phyloP scores from a whole-genome alignment of 129 eudicot genomes.

The Tagetes patula region DNA sequence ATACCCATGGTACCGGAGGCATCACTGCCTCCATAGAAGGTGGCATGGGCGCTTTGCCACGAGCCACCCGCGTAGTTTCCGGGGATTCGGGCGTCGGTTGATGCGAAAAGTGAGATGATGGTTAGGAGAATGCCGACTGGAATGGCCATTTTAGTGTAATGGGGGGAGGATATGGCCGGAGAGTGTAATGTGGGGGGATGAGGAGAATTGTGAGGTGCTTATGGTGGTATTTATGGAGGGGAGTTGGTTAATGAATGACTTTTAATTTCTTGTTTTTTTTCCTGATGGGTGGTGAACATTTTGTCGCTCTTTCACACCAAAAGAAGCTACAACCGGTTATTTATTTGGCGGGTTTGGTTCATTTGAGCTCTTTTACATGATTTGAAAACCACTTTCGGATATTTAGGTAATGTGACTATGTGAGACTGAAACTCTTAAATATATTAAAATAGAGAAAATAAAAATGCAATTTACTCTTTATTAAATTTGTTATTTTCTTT shows the following conservation, averaged over 20 bases:
- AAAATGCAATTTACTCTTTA: no score
- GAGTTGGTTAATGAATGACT: conserved; percentile 3
- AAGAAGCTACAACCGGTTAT: neutral
- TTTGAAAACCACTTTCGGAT: no score
- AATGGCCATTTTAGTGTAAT: conserved; percentile 32
- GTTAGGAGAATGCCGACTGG: conserved; percentile 19
- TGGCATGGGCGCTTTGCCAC: conserved; percentile 73
- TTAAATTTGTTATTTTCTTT: no score
- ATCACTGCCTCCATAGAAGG: conserved; percentile 85
- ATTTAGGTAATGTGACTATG: no score
- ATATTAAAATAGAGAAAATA: no score
- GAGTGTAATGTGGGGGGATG: conserved; percentile 25
- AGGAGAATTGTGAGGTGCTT: conserved; percentile 28
- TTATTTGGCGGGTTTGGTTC: neutral
- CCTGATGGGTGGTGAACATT: neutral
- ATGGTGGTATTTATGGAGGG: conserved; percentile 42
- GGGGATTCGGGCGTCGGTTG: conserved; percentile 46
- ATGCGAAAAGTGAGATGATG: conserved; percentile 26
- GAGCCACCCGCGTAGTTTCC: conserved; percentile 61
- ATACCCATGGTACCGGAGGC: conserved; percentile 96
- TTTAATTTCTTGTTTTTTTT: neutral
- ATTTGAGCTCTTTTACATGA: no score
- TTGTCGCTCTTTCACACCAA: neutral
- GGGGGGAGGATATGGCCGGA: neutral
- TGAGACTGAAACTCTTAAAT: no score